Percentiles rank a stretch among this genome's conserved stretches.
These are phyloP conservation scores for Beauveria sp. DNA, from an alignment of 2,329 filamentous ascomycete genomes.

Conservation along the genomic window DNA sequence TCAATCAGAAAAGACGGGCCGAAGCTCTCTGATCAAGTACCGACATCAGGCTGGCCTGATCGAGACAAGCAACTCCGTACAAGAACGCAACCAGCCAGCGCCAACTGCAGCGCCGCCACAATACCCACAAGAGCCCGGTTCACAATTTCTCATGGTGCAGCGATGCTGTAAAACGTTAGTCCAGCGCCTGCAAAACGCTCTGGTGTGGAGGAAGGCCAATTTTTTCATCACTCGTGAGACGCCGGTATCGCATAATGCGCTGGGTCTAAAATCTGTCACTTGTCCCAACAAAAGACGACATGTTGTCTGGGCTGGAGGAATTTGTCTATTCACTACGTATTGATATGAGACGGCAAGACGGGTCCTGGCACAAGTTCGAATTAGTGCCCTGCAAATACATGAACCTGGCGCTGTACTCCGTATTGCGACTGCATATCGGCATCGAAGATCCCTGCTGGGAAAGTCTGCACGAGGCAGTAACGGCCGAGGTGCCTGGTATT, in stretches of 20 bases:
- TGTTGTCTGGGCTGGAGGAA: neutral
- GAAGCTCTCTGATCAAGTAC: constrained; percentile 1
- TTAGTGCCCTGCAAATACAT: neutral
- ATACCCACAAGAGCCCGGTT: neutral
- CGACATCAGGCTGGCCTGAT: neutral
- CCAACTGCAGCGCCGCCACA: constrained; percentile 1
- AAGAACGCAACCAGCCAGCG: neutral
- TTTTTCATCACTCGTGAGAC: constrained; percentile 5
- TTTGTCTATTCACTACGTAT: no score
- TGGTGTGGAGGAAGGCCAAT: neutral
- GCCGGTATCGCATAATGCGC: constrained; percentile 2
- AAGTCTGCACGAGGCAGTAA: no score
- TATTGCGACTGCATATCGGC: neutral
- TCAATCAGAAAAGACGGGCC: constrained; percentile 4
- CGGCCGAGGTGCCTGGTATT: neutral
- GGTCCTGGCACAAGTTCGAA: neutral
- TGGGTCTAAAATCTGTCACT: neutral
- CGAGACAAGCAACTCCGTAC: neutral
- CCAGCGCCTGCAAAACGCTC: constrained; percentile 5
- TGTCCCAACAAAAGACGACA: constrained; percentile 3
- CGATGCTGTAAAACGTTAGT: constrained; percentile 11
- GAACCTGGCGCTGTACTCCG: neutral
- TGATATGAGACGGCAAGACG: neutral
- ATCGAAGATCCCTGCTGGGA: neutral
- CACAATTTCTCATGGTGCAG: neutral